Evolutionary conservation across 768 basidiomycete genomes (phyloP), one percentile per base, ranked within the genome.

Genomic region (Phaeolepiota aurea): DNA sequence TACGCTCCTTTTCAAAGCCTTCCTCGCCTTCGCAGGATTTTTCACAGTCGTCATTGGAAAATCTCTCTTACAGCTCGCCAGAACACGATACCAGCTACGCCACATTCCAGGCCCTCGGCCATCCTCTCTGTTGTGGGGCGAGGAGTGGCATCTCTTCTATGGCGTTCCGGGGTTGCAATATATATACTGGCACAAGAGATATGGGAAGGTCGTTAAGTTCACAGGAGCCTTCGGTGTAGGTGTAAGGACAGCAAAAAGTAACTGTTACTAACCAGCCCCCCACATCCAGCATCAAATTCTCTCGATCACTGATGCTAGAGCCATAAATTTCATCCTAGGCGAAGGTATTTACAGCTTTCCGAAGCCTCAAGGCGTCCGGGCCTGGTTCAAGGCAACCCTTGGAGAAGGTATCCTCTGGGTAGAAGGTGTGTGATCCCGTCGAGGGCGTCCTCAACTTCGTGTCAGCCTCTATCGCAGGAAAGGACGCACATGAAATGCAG

Each of bases 351-450:
- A 79, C 51, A 59, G 57, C 23, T 80, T 81, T 48, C 79, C 79
- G 2, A 81, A 81, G 54, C 75, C 79, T 5, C 56, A 63, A 36
- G 79, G 79, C 16, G 78, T 79, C 14, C 68, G 79, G 44, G 70
- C 69, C 12, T 82, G 79, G 79, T 81, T 81, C 50, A 65, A 66
- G 43, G 71, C 71, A 21, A 68, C 77, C 1, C 62, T 79, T 4
- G 79, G 79, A 10, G 68, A 79, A 55, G 78, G 79, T 15, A 73
- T 82, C 42, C 71, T 81, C 16, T 79, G 76, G 72, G 66, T 78
- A 9, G 79, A 82, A 71, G 79, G 79, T 72, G 38, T 32, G 34
- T 44, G 19, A 18, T 38, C n/a, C n/a, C n/a, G n/a, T n/a, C n/a
- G n/a, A 30, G 16, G 15, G 38, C 20, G 32, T 11, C 32, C 15